Conservation (phyloP, 1,284 basidiomycete genomes). For the Ganoderma resinaceum region DNA sequence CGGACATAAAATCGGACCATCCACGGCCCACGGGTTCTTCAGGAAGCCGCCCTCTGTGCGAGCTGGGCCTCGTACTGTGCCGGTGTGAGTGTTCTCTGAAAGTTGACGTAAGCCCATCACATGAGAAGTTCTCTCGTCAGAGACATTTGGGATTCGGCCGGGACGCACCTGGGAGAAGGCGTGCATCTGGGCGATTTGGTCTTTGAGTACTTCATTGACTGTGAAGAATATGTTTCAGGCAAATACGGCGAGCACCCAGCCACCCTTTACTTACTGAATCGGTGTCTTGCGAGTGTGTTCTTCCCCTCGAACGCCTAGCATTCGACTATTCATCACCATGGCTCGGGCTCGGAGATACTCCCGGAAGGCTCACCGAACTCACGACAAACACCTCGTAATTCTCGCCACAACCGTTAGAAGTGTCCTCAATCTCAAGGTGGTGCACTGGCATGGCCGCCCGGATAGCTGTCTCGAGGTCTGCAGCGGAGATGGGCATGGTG, state of each 20-base stretch:
- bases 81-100: constrained; percentile 78
- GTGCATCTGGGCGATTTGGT: constrained; percentile 78
- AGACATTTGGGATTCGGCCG: background rate
- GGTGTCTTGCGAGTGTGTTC: constrained; percentile 74
- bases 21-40: background rate
- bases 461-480: constrained; percentile 66
- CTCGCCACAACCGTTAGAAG: constrained; percentile 80
- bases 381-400: constrained; percentile 78
- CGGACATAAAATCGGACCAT: background rate
- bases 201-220: constrained; percentile 81
- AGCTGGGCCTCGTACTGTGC: constrained; percentile 67
- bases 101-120: background rate
- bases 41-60: constrained; percentile 44
- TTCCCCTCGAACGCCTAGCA: constrained; percentile 77
- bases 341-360: background rate
- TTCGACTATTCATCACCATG: background rate
- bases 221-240: constrained; percentile 3
- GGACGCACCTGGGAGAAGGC: constrained; percentile 80
- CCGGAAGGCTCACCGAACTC: constrained; percentile 60
- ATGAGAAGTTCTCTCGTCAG: background rate
- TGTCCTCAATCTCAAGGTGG: constrained; percentile 76
- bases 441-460: constrained; percentile 62
- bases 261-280: constrained; percentile 55
- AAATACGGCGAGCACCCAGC: background rate
- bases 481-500: constrained; percentile 65